A percentile compares a stretch with the other conserved stretches of the same genome.
Conservation (phyloP, 23 red algal species). For the Gracilaria vermiculophylla region DNA sequence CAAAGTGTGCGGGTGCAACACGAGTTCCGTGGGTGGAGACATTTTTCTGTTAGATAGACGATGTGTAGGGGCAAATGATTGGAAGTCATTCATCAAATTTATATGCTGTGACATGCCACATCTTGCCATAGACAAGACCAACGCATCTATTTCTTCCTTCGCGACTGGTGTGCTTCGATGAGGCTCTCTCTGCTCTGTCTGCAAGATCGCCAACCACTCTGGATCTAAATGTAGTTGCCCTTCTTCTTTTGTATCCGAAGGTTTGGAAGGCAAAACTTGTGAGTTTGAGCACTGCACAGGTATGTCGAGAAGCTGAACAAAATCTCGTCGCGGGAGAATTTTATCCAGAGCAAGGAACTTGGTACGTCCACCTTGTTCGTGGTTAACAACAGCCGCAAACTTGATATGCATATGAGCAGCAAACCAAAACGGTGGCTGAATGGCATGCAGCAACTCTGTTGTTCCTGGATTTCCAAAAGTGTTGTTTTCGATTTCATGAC, state of each 20-base stretch:
- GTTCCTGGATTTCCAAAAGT: slow-evolving; percentile 68
- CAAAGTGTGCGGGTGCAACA: slow-evolving; percentile 10
- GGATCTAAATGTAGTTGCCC: slow-evolving; percentile 15
- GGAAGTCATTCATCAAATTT: not conserved
- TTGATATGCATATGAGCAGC: slow-evolving; percentile 90
- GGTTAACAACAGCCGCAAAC: slow-evolving; percentile 74
- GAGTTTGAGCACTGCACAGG: not conserved
- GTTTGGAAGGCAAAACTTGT: not conserved
- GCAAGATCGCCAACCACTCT: slow-evolving; percentile 51
- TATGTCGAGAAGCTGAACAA: slow-evolving; percentile 86
- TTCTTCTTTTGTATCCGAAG: not conserved
- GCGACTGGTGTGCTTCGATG: slow-evolving; percentile 19
- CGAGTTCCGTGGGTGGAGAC: not conserved
- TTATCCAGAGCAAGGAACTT: slow-evolving; percentile 89
- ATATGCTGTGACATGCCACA: not conserved
- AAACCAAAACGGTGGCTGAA: slow-evolving; percentile 85
- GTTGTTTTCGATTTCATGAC: slow-evolving; percentile 51
- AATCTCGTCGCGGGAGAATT: slow-evolving; percentile 72
- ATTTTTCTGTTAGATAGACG: not conserved
- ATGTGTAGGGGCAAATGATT: not conserved
- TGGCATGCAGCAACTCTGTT: slow-evolving; percentile 25
- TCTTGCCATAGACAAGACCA: not conserved
- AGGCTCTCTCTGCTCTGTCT: slow-evolving; percentile 13
- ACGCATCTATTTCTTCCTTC: slow-evolving; percentile 15
- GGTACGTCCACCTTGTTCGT: slow-evolving; percentile 33